Evolutionary conservation across 805 yeast genomes (phyloP), one percentile per base, ranked within the genome.

Genomic region (Pichia membranifaciens): DNA sequence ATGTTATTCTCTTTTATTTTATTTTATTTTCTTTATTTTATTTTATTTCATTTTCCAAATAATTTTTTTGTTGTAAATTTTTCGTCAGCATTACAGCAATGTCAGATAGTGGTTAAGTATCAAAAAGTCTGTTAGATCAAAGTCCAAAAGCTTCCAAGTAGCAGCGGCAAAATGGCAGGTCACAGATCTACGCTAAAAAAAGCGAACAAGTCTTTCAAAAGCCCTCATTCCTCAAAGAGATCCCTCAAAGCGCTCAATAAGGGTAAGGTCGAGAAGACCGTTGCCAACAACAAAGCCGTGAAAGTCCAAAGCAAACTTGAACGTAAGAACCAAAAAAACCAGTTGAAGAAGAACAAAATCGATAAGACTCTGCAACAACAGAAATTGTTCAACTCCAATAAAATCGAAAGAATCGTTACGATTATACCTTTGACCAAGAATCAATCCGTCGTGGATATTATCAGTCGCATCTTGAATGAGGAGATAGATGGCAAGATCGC

Each of bases 211-310:
- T 76, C 90, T 9, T 95, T 88, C 75, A 95, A 93, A 64, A 79
- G 96, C 2, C 85, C 82, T 62, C 99, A 93, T 71, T 78, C 96
- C 18, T 79, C 95, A 13, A 93, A 93, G 62, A 85, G 96, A 51
- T 79, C 89, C 32, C 66, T 91, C 58, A 95, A 89, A 62, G 86
- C 87, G 54, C 72, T 79, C 50, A 72, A 71, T 58, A 90, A 85
- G 60, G 98, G 98, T 51, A 90, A 88, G 64, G 87, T 91, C 32
- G 98, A 90, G 60, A 85, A 83, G 58, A 51, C 59, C 18, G 60
- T 69, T 36, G 52, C 66, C 29, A 53, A 62, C 20, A 62, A 71
- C 44, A 71, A 70, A 51, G 59, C 70, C 23, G 52, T 66, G 21
- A 71, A 70, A 51, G 64, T 62, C 22, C 64, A 67, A 43, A 70